phyloP scores from a whole-genome alignment of 345 rosid genomes.

The Gynandropsis gynandra region DNA sequence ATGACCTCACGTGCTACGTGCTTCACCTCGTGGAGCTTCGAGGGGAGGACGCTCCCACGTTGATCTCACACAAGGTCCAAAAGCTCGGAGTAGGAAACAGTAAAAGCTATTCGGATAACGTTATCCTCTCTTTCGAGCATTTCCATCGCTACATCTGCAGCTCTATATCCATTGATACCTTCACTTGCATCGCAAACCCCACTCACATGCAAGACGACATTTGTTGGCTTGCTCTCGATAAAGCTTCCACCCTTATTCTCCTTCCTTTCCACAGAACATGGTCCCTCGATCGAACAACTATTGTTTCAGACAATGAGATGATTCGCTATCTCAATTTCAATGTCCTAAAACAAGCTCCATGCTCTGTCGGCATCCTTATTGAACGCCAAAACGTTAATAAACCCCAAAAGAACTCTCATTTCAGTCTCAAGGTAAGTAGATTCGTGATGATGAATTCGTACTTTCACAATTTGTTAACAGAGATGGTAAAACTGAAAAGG shows the following conservation, averaged over 20 bases:
- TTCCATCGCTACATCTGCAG: constrained; percentile 22
- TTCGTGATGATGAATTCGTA: background rate
- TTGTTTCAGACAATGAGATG: constrained; percentile 26
- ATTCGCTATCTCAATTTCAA: constrained; percentile 30
- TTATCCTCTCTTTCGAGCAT: constrained; percentile 31
- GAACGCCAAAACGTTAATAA: constrained; percentile 18
- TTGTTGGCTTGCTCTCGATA: constrained; percentile 46
- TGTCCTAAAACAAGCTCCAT: constrained; percentile 53
- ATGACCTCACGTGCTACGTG: constrained; percentile 34
- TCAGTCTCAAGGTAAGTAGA: constrained; percentile 11
- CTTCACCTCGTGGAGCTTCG: constrained; percentile 49
- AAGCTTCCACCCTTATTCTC: constrained; percentile 34
- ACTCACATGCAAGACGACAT: constrained; percentile 53
- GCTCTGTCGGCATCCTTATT: constrained; percentile 50
- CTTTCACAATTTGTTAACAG: no score
- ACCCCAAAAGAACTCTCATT: constrained; percentile 5
- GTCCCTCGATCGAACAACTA: constrained; percentile 30
- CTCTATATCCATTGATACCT: constrained; percentile 26
- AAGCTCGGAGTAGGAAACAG: constrained; percentile 17
- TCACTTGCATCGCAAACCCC: constrained; percentile 28
- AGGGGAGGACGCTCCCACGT: constrained; percentile 41
- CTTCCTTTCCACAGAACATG: constrained; percentile 60
- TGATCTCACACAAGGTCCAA: constrained; percentile 43
- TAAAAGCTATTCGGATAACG: constrained; percentile 28
- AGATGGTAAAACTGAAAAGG: no score